These are phyloP conservation scores for Colletotrichum echinochloae DNA, from an alignment of 2,329 filamentous ascomycete genomes.

Conservation along the genomic window DNA sequence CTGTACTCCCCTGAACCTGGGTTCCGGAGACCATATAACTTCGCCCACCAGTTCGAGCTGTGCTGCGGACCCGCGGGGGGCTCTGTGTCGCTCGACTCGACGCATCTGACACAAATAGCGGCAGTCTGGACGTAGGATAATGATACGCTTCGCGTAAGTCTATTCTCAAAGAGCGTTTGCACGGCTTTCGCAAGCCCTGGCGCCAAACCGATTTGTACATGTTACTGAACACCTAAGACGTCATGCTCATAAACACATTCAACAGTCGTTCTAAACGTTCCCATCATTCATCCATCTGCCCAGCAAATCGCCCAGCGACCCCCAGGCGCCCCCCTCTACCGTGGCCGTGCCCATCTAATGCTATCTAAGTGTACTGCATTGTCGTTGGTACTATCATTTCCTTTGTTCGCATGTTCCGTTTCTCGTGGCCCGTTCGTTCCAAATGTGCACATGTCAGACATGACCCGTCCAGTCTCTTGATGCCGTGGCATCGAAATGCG, in stretches of 20 bases:
- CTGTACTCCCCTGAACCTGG: neutral
- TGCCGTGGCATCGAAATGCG: neutral
- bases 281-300: neutral
- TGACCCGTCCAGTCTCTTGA: neutral
- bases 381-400: constrained; percentile 9
- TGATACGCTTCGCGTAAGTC: constrained; percentile 1
- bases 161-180: constrained; percentile 18
- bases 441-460: neutral
- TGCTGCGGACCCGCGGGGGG: neutral
- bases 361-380: constrained; percentile 7
- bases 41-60: neutral
- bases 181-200: neutral
- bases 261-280: neutral
- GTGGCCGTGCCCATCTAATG: constrained; percentile 5
- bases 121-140: neutral
- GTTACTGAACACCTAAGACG: neutral
- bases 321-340: neutral
- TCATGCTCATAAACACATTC: constrained; percentile 11
- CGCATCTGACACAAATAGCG: neutral
- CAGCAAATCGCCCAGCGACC: constrained; percentile 24
- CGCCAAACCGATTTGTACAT: neutral
- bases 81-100: too few relatives aligned
- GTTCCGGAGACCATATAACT: neutral
- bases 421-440: constrained; percentile 15
- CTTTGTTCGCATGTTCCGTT: constrained; percentile 12